Base-by-base conservation (phyloP, 768 basidiomycete species). In the Albatrellus ellisii region DNA sequence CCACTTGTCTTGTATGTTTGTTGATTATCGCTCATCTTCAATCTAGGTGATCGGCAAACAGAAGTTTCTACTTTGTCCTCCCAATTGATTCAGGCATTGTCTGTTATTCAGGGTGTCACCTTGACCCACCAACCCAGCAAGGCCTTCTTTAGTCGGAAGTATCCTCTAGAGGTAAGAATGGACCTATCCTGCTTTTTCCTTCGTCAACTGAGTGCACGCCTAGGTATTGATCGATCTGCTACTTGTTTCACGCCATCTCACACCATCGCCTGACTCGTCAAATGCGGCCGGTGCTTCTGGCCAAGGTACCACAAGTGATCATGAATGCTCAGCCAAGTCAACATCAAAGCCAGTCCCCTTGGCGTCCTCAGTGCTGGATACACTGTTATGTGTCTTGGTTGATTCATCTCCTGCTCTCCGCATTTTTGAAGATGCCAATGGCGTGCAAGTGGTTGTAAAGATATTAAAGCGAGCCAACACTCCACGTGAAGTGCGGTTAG, bases 391-490 rank as follows among this genome's bases (percentile, higher is more conserved):
- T 49, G 69, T 90, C 24, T 67, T 97, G n/a, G 92, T 94, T 11
- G 92, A 97, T 57, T 77, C 84, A 1, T 70, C 86, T 0, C 51
- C 59, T 6, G 78, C 87, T 5, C 60, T 91, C 11, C 76, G 92
- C 18, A 66, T 64, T 0, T 92, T 95, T 48, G 92, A 97, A 59
- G 69, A 72, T 14, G 67, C 68, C 22, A 73, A 68, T 42, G 92
- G 92, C 2, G 70, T 90, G 2, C 86, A 87, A 47, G 72, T 73
- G 1, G 70, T 94, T 6, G 87, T 91, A n/a, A 83, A 79, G 54
- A 76, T 89, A 24, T 67, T 95, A 27, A 97, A 97, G 56, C 70
- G 87, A 35, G 79, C 82, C 1, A 79, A 76, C 6, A 87, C 87
- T 6, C 79, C 83, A n/a, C 73, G 87, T 36, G 85, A 87, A 63